Base-by-base conservation (phyloP, 2,329 filamentous ascomycete species). In the Botryotinia calthae region DNA sequence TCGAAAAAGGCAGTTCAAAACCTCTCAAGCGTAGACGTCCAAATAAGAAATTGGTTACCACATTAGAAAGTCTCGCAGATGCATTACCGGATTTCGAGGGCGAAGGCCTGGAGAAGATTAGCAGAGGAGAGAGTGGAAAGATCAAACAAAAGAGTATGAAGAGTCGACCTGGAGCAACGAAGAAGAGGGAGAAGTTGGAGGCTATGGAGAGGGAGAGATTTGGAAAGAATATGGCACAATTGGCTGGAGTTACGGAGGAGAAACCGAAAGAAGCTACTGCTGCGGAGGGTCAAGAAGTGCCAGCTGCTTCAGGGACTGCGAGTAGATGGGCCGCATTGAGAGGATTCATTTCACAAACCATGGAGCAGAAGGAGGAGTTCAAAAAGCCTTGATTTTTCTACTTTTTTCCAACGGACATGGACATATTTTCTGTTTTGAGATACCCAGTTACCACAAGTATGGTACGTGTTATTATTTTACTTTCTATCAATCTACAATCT, bases 321-420 rank as follows among this genome's bases (percentile, higher is more conserved):
- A 89, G 86, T 78, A 85, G 92, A 72, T 98, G 94, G 92, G 92
- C 92, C 44, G 93, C 94, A 25, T 81, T 98, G 82, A 89, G 95
- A 78, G 95, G 80, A 97, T 98, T 69, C 91, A 93, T 2, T 87
- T 90, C 72, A 25, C 74, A 74, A 59, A 98, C 93, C 1, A 93
- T 97, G 90, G 93, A 97, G 83, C 92, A 93, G 82, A 95, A 95
- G 78, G 89, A 91, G 22, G 93, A 91, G 4, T 97, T 97, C 75
- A 76, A 75, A 61, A 77, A 78, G 73, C 73, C 75, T 58, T 74
- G 74, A 72, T 56, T 54, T 3, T 42, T 25, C 40, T 12, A 18
- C 1, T 51, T n/a, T 28, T 28, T 66, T 20, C 22, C 34, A 37
- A 56, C 44, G 40, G 58, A 42, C 44, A 40, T 40, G 31, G 48